Conservation (phyloP, 495 filamentous ascomycete genomes). For the Podospora comata region DNA sequence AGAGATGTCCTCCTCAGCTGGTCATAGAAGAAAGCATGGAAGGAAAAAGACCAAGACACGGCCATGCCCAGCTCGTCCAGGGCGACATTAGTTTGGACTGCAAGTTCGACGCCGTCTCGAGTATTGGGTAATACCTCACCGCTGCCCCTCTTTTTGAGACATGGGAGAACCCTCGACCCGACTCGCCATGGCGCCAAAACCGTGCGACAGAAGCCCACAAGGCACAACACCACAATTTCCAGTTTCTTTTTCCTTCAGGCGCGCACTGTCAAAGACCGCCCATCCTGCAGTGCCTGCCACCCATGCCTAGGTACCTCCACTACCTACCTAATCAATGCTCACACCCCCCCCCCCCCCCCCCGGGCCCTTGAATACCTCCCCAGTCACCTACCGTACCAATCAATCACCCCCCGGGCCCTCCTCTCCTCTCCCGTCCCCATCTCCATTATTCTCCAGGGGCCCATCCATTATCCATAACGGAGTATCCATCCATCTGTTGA, state of each 20-base stretch:
- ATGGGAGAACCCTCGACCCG: constrained; percentile 6
- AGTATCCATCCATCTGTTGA: neutral
- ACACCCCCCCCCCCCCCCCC: too few relatives aligned
- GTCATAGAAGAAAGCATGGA: neutral
- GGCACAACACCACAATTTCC: constrained; percentile 1
- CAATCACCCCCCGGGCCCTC: neutral
- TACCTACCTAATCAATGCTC: too few relatives aligned
- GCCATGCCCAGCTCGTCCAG: constrained; percentile 2
- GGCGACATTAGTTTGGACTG: neutral
- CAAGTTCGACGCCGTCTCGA: neutral
- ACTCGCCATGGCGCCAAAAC: constrained; percentile 12
- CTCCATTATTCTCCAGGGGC: neutral
- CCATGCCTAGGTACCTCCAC: too few relatives aligned
- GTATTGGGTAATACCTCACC: neutral
- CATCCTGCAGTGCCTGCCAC: too few relatives aligned
- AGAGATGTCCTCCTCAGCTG: neutral
- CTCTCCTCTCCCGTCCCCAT: neutral
- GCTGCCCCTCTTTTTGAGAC: neutral
- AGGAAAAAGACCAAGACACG: neutral
- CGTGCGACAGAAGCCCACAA: constrained; percentile 12
- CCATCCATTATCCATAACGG: too few relatives aligned
- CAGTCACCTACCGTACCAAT: too few relatives aligned
- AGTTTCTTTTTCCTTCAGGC: neutral
- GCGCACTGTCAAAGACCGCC: neutral
- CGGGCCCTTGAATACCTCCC: too few relatives aligned